Evolutionary conservation across 2,329 filamentous ascomycete genomes (phyloP).

Genomic region (Penicillium decumbens): DNA sequence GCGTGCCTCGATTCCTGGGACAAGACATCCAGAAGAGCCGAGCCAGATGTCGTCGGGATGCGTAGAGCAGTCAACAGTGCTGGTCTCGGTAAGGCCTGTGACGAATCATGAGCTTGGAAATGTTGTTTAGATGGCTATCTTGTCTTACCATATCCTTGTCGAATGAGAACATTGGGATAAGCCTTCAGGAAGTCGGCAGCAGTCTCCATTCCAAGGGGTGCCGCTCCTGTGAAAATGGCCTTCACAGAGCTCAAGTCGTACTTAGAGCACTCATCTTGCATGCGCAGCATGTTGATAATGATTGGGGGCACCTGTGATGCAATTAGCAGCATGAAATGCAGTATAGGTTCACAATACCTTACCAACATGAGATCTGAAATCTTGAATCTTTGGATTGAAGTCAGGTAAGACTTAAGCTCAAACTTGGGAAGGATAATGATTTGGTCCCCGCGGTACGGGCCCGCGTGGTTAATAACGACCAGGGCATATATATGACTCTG

Average conservation of each 20-base stretch:
- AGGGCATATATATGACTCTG: conserved; percentile 79
- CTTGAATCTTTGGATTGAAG: conserved; percentile 63
- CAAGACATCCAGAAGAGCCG: conserved; percentile 66
- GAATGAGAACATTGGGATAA: conserved; percentile 61
- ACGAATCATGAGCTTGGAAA: conserved; percentile 4
- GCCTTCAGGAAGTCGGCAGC: conserved; percentile 58
- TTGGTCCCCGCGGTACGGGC: conserved; percentile 67
- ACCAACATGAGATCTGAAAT: conserved; percentile 65
- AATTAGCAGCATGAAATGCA: neutral
- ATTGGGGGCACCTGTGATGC: conserved; percentile 66
- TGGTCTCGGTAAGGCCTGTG: conserved; percentile 68
- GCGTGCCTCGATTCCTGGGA: conserved; percentile 62
- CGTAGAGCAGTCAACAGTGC: conserved; percentile 63
- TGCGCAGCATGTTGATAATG: conserved; percentile 69
- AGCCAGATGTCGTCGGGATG: conserved; percentile 58
- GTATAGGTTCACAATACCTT: conserved; percentile 22
- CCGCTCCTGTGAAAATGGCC: conserved; percentile 68
- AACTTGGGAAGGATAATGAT: conserved; percentile 69
- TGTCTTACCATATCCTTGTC: conserved; percentile 63
- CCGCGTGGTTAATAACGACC: conserved; percentile 63
- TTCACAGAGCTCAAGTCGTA: conserved; percentile 68
- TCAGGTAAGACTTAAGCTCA: conserved; percentile 62
- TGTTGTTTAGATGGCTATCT: neutral
- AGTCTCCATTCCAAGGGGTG: conserved; percentile 70
- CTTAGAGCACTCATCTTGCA: conserved; percentile 55